Evolutionary conservation across 345 rosid species (phyloP).

Genomic region (thale cress (Arabidopsis thaliana)): DNA sequence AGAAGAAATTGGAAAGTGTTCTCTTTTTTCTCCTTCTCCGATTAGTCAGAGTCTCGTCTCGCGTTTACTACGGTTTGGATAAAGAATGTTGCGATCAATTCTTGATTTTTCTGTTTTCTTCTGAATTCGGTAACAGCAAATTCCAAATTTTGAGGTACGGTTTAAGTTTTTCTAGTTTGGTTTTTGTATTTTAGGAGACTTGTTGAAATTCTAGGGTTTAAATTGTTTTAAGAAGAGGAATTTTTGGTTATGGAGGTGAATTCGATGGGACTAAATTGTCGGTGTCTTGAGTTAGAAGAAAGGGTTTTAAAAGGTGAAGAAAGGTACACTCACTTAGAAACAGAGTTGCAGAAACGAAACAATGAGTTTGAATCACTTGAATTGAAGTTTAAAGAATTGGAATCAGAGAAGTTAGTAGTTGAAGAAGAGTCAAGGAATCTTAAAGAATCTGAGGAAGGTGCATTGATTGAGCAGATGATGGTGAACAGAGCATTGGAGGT

Average conservation of each 20-base stretch:
- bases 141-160: neutral
- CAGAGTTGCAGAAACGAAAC: conserved; percentile 46
- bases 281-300: conserved; percentile 44
- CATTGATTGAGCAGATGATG: conserved; percentile 51
- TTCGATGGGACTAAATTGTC: conserved; percentile 18
- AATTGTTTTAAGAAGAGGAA: neutral
- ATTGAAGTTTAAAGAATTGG: conserved; percentile 43
- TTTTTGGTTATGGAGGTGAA: neutral
- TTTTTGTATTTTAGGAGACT: neutral
- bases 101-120: neutral
- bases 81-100: neutral
- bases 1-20: neutral
- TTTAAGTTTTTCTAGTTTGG: neutral
- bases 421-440: conserved; percentile 33
- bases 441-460: conserved; percentile 43
- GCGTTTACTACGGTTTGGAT: neutral
- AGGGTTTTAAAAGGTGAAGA: conserved; percentile 48
- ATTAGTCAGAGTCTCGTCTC: neutral
- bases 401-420: conserved; percentile 42
- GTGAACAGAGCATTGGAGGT: conserved; percentile 53
- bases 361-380: conserved; percentile 45
- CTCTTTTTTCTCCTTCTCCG: neutral
- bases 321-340: conserved; percentile 51
- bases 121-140: neutral
- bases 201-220: conserved; percentile 9